phyloP scores from a whole-genome alignment of 108 stramenopile species.

The Cyclostephanos invisitatus region DNA sequence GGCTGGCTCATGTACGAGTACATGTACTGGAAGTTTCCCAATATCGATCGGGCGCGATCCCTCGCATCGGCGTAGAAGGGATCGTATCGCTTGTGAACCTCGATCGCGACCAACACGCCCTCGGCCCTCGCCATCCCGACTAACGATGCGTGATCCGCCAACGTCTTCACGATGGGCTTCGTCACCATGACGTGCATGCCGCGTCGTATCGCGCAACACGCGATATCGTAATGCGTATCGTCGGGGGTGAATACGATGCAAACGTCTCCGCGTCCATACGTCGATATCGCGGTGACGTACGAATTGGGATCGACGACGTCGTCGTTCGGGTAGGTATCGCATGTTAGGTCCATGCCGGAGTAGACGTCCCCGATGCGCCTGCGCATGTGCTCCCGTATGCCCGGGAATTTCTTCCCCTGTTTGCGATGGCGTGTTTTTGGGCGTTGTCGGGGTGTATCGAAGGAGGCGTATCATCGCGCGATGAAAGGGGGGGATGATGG shows the following conservation, averaged over 20 bases:
- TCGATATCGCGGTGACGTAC: constrained; percentile 70
- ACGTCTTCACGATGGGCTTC: constrained; percentile 97
- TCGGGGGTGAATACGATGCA: constrained; percentile 99
- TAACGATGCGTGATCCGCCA: constrained; percentile 85
- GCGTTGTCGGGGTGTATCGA: too few relatives aligned
- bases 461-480: too few relatives aligned
- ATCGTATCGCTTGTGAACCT: constrained; percentile 99
- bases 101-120: constrained; percentile 90
- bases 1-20: constrained; percentile 99
- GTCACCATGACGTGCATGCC: constrained; percentile 99
- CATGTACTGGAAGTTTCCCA: constrained; percentile 97
- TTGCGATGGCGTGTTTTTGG: background rate
- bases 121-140: constrained; percentile 80
- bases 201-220: constrained; percentile 81
- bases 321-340: constrained; percentile 95
- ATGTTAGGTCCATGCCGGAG: constrained; percentile 84
- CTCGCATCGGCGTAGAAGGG: constrained; percentile 99
- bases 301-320: constrained; percentile 81
- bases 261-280: constrained; percentile 86
- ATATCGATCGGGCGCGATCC: constrained; percentile 78
- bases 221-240: constrained; percentile 98
- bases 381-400: constrained; percentile 95
- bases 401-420: constrained; percentile 95
- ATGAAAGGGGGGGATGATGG: constrained; percentile 1
- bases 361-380: constrained; percentile 90